Conservation (phyloP, 1,284 basidiomycete genomes). For the Pseudozyma pruni region DNA sequence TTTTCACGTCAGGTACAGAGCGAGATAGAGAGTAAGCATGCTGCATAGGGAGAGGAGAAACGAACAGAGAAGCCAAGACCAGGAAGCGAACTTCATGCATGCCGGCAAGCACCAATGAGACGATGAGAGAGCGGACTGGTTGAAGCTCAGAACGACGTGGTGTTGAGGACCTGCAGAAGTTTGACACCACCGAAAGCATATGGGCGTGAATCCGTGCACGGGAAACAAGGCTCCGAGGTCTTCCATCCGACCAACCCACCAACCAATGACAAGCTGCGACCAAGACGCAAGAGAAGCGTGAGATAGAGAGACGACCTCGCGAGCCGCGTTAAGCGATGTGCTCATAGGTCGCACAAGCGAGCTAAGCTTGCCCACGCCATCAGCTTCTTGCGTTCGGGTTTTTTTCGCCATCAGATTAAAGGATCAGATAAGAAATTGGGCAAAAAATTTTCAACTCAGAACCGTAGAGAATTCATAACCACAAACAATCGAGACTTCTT, state of each 20-base stretch:
- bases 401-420: constrained; percentile 34
- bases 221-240: no score
- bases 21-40: constrained; percentile 2
- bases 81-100: constrained; percentile 19
- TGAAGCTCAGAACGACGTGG: no score
- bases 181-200: no score
- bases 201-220: no score
- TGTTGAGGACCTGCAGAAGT: no score
- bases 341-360: constrained; percentile 4
- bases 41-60: constrained; percentile 5
- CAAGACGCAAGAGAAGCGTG: no score
- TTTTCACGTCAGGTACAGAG: constrained; percentile 11
- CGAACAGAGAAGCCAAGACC: constrained; percentile 11
- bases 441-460: background rate
- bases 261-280: constrained; percentile 3
- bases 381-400: background rate
- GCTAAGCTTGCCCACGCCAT: constrained; percentile 3
- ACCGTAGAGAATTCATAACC: no score
- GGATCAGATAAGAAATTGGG: constrained; percentile 35
- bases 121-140: no score
- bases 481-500: no score
- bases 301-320: no score
- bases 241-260: no score
- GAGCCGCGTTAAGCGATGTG: constrained; percentile 3
- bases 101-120: constrained; percentile 5